Conservation (phyloP, 2,329 filamentous ascomycete genomes). For the Sporothrix phasma region DNA sequence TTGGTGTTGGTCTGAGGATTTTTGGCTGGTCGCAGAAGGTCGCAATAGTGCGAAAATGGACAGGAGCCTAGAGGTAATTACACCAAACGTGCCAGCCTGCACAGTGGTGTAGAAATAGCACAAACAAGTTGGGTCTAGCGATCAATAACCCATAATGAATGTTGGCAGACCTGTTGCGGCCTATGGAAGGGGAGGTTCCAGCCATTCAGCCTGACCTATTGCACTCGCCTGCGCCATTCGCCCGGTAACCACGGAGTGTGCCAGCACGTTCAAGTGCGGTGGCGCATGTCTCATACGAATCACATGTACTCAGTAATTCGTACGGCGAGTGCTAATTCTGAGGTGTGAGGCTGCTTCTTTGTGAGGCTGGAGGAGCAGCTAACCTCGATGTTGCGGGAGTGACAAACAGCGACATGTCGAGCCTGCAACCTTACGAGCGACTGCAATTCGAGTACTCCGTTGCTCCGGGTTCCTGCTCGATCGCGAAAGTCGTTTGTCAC, state of each 20-base stretch:
- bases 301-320: no score
- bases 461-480: no score
- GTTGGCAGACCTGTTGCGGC: background rate
- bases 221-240: background rate
- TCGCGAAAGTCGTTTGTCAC: background rate
- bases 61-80: no score
- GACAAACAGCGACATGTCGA: background rate
- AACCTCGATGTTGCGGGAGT: background rate
- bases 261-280: background rate
- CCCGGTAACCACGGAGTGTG: background rate
- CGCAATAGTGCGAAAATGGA: background rate
- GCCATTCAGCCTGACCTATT: background rate
- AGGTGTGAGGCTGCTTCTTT: no score
- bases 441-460: background rate
- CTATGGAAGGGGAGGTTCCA: background rate
- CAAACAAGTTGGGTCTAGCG: background rate
- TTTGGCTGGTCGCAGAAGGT: background rate
- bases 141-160: background rate
- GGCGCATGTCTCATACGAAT: no score
- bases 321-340: no score
- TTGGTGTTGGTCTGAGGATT: background rate
- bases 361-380: no score
- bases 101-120: background rate
- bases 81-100: background rate
- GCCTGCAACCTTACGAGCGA: background rate